These are phyloP conservation scores for Poa pratensis DNA, from an alignment of 176 grass and related monocot genomes.

Conservation along the genomic window DNA sequence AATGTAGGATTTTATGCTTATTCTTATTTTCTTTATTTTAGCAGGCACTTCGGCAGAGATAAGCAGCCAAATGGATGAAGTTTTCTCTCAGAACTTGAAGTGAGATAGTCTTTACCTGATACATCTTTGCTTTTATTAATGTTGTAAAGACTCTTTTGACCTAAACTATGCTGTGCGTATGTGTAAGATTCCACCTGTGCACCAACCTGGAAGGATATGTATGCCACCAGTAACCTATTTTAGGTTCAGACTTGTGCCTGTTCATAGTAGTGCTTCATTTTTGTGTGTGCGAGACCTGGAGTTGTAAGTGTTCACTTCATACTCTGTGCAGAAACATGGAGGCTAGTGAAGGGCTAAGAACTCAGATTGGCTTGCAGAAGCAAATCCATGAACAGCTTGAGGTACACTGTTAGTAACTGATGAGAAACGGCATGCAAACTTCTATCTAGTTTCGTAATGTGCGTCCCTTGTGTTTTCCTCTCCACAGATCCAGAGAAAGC, in stretches of 20 bases:
- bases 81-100: conserved; percentile 15
- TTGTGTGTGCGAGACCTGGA: background rate
- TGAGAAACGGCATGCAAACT: too few relatives aligned
- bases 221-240: conserved; percentile 1
- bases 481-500: conserved; percentile 75
- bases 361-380: conserved; percentile 68
- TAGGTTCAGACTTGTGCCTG: background rate
- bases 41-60: conserved; percentile 22
- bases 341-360: conserved; percentile 46
- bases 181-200: background rate
- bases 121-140: background rate
- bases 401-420: conserved; percentile 30
- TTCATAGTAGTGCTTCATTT: too few relatives aligned
- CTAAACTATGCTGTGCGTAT: too few relatives aligned
- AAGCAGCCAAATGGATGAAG: conserved; percentile 27
- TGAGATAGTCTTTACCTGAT: conserved; percentile 36
- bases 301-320: background rate
- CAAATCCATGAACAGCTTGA: conserved; percentile 74
- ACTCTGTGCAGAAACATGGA: conserved; percentile 43
- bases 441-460: too few relatives aligned
- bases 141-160: background rate
- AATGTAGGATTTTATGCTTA: background rate
- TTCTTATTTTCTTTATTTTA: background rate
- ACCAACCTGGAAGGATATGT: background rate
- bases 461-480: too few relatives aligned